Evolutionary conservation across 495 filamentous ascomycete genomes (phyloP).

Genomic region (Halenospora varia): DNA sequence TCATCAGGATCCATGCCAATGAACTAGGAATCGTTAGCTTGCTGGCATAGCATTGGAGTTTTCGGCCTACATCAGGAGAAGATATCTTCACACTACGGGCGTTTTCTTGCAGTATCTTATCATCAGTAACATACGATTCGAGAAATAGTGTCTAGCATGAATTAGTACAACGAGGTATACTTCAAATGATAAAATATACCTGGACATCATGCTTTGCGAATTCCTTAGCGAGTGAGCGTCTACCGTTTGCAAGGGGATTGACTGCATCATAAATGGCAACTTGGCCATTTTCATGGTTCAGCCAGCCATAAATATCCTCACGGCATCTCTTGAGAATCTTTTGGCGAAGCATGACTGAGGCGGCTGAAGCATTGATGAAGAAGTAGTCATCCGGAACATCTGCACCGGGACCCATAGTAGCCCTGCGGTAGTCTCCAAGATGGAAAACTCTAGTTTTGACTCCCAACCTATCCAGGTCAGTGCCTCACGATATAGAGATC

Average conservation of each 20-base stretch:
- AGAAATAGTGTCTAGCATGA: conserved; percentile 79
- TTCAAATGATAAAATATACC: conserved; percentile 38
- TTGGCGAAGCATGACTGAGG: conserved; percentile 83
- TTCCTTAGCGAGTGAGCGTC: conserved; percentile 85
- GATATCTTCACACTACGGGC: conserved; percentile 96
- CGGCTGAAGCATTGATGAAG: conserved; percentile 86
- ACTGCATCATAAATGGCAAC: conserved; percentile 99
- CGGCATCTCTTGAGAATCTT: conserved; percentile 97
- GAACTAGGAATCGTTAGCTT: conserved; percentile 50
- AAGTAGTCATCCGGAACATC: conserved; percentile 98
- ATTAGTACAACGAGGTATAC: conserved; percentile 10
- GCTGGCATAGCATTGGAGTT: conserved; percentile 23
- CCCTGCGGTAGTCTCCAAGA: conserved; percentile 91
- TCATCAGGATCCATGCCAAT: conserved; percentile 86
- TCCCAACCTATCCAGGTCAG: conserved; percentile 63
- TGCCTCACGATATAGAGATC: conserved; percentile 1
- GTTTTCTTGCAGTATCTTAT: conserved; percentile 93
- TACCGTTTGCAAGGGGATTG: conserved; percentile 83
- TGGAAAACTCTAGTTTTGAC: conserved; percentile 98
- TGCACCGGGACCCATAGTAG: conserved; percentile 77
- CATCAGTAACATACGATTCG: conserved; percentile 90
- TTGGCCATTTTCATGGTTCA: conserved; percentile 96
- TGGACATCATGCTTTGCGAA: conserved; percentile 95
- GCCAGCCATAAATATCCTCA: conserved; percentile 93
- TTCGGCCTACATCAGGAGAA: conserved; percentile 65